Conservation (phyloP, 495 filamentous ascomycete genomes). For the Podospora fimiseda region DNA sequence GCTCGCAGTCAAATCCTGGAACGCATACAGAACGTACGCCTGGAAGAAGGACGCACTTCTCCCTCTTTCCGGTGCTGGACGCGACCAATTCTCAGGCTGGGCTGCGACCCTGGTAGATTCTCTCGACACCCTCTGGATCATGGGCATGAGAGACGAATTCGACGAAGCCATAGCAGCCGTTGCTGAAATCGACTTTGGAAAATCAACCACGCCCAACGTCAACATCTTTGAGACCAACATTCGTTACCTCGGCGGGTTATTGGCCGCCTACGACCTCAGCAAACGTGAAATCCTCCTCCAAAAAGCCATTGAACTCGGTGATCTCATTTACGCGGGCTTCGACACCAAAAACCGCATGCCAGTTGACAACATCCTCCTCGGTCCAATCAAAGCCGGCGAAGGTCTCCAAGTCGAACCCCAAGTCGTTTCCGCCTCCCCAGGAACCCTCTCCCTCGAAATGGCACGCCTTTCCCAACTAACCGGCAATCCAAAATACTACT, state of each 20-base stretch:
- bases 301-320: conserved; percentile 69
- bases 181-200: conserved; percentile 66
- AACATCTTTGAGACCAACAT: conserved; percentile 74
- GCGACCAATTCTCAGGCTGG: conserved; percentile 76
- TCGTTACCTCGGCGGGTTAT: conserved; percentile 65
- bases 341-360: conserved; percentile 83
- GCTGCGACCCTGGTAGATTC: conserved; percentile 79
- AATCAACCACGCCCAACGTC: conserved; percentile 37
- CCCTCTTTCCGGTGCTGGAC: conserved; percentile 40
- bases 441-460: conserved; percentile 74
- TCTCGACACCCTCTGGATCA: conserved; percentile 86
- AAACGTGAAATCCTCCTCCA: conserved; percentile 56
- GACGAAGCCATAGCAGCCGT: conserved; percentile 62
- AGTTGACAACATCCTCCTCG: conserved; percentile 53
- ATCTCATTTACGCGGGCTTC: conserved; percentile 71
- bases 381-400: conserved; percentile 71
- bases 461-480: conserved; percentile 77
- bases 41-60: conserved; percentile 73
- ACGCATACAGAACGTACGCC: conserved; percentile 65
- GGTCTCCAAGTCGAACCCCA: conserved; percentile 49
- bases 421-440: conserved; percentile 58
- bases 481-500: conserved; percentile 73
- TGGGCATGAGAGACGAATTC: conserved; percentile 79
- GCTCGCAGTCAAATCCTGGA: conserved; percentile 64
- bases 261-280: conserved; percentile 71